A percentile compares a stretch with the other conserved stretches of the same genome.
Conservation (phyloP, 179 eudicot species). For the Gypsophila paniculata region DNA sequence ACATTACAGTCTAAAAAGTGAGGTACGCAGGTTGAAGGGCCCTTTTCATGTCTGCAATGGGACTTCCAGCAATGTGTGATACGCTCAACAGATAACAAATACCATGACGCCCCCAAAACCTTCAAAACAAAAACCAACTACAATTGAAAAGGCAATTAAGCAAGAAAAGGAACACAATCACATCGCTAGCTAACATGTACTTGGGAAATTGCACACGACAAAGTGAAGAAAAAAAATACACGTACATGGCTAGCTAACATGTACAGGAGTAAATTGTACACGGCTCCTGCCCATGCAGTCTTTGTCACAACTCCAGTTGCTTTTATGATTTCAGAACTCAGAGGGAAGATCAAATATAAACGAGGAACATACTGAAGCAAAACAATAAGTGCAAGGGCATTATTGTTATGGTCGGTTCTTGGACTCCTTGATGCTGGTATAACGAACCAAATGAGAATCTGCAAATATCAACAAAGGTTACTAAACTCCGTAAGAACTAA, state of each 20-base stretch:
- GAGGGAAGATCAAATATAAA: constrained; percentile 81
- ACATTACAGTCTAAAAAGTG: constrained; percentile 61
- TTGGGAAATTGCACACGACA: constrained; percentile 22
- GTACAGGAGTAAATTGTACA: constrained; percentile 78
- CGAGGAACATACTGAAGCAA: constrained; percentile 88
- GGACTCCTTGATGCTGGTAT: constrained; percentile 75
- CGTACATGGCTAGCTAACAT: constrained; percentile 98
- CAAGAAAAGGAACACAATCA: constrained; percentile 29
- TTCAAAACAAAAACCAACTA: constrained; percentile 17
- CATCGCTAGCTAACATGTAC: constrained; percentile 95
- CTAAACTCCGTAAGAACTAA: neutral
- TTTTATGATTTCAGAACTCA: constrained; percentile 83
- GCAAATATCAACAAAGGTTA: constrained; percentile 22
- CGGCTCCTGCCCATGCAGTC: constrained; percentile 99
- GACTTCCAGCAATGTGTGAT: constrained; percentile 86
- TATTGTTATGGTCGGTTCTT: constrained; percentile 73
- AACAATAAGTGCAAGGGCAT: constrained; percentile 90
- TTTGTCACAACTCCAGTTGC: constrained; percentile 98
- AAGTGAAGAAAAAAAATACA: neutral
- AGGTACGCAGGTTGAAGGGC: constrained; percentile 43
- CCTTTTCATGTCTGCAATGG: constrained; percentile 47
- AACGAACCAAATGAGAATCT: constrained; percentile 92
- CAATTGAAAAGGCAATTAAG: neutral
- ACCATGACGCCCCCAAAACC: constrained; percentile 98
- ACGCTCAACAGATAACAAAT: constrained; percentile 79